Evolutionary conservation across 2,329 filamentous ascomycete species (phyloP).

Genomic region (Exophiala lecanii-corni): DNA sequence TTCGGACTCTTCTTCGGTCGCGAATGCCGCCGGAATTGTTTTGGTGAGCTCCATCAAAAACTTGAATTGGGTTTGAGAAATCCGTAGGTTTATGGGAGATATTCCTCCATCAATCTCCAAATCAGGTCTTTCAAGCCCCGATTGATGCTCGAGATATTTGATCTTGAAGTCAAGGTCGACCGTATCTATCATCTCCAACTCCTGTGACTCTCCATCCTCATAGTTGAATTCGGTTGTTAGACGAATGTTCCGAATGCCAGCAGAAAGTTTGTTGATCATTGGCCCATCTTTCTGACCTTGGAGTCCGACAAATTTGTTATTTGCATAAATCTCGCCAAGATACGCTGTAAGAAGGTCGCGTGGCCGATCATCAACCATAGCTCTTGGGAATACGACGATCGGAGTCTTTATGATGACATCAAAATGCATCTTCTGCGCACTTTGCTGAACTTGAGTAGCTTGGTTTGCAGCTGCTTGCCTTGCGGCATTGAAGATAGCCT

Average conservation of each 20-base stretch:
- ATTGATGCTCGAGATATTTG: conserved; percentile 81
- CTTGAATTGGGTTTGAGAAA: conserved; percentile 87
- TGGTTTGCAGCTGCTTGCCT: conserved; percentile 90
- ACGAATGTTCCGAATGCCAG: conserved; percentile 86
- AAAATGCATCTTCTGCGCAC: conserved; percentile 84
- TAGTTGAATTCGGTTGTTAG: conserved; percentile 89
- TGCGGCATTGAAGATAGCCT: conserved; percentile 96
- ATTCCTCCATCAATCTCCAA: conserved; percentile 86
- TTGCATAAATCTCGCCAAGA: conserved; percentile 93
- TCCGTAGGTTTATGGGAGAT: conserved; percentile 84
- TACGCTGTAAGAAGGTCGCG: conserved; percentile 88
- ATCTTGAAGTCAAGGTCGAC: conserved; percentile 92
- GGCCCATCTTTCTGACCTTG: conserved; percentile 69
- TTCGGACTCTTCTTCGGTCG: conserved; percentile 64
- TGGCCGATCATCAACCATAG: conserved; percentile 64
- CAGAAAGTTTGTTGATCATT: conserved; percentile 81
- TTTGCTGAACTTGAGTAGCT: conserved; percentile 88
- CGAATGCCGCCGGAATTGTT: conserved; percentile 83
- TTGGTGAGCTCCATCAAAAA: conserved; percentile 83
- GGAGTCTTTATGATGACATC: conserved; percentile 91
- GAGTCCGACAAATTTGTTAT: conserved; percentile 83
- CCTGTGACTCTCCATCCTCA: conserved; percentile 64
- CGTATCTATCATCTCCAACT: conserved; percentile 94
- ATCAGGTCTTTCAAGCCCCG: conserved; percentile 74
- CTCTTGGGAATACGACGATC: conserved; percentile 87